Evolutionary conservation across 1,284 basidiomycete genomes (phyloP), one percentile per base, ranked within the genome.

Genomic region (Ustilago hordei): DNA sequence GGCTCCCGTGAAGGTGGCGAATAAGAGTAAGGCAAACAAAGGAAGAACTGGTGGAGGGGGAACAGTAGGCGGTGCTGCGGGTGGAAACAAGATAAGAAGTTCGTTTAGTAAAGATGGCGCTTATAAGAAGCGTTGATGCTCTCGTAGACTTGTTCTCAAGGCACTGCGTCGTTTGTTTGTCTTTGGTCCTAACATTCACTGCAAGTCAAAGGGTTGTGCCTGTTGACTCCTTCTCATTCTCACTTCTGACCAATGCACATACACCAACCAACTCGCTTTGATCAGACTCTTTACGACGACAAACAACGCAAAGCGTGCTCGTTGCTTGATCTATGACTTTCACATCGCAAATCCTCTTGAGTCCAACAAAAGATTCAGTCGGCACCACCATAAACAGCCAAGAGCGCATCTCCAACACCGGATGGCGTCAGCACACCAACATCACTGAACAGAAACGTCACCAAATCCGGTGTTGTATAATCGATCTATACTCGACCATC

Each of bases 361-460:
- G 23, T 28, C 23, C 23, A 28, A 28, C 23, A 3, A 28, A 28
- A 28, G 23, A 28, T 12, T 38, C 64, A 81, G 60, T 81, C 80
- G 0, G 79, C 67, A 47, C 83, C 84, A 38, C 84, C 84, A 61
- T 95, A 95, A 91, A 95, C 94, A 74, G 93, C 92, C 73, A 95
- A 92, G 65, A 95, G 89, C 85, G 94, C 94, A 86, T 94, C 93
- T 84, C 92, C 94, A 58, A 95, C 94, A 64, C 93, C 94, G 86
- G 93, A 92, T 47, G 95, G 95, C 19, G 95, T 95, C 74, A 97
- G 88, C 75, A 93, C 93, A 39, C 95, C 95, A 32, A 95, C 92
- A 78, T 97, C 95, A 66, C 93, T 94, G 83, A 97, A 93, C 38
- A 97, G 92, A 38, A 95, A 89, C 13, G 93, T 92, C 79, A 96